Base-by-base conservation (phyloP, 1,139 yeast species). In the Yamadazyma membranifaciens region DNA sequence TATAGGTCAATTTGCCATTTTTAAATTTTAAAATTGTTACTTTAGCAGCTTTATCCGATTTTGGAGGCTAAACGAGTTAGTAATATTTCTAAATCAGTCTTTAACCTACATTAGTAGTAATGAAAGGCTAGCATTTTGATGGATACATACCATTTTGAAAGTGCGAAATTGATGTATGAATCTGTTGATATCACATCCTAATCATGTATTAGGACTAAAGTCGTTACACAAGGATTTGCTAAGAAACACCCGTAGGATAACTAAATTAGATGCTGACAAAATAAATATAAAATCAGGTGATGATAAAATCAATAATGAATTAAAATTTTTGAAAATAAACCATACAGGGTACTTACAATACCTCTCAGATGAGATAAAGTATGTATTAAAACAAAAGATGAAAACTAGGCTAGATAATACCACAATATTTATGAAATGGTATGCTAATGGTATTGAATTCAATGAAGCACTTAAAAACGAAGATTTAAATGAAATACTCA, bases 21-120 rank as follows among this genome's bases (percentile, higher is more conserved):
- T 75, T 76, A 52, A 75, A 63, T 51, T 73, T 75, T 32, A 77
- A 46, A 5, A 73, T 62, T 6, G 70, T 61, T 6, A 54, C 33
- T 33, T 45, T 49, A 22, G 50, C 44, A 24, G 45, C 49, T 10
- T 55, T 54, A 13, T 52, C 51, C 12, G 35, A 7, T 38, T 63
- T 62, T 4, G 69, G 69, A 13, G 69, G 60, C 69, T 63, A 43
- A n/a, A n/a, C 16, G 41, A 7, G 55, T 57, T 51, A 57, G 56
- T 52, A 44, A 26, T 10, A 4, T n/a, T 12, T 15, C 9, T n/a
- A 9, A 9, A 20, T 7, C 7, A 7, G 24, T 6, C 24, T 20
- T 20, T 20, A 20, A 20, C 24, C 24, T 20, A 6, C 7, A 7
- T 20, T 20, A 20, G 24, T 6, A 20, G 7, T 20, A 7, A 20